These are phyloP conservation scores for Marchantia paleacea DNA, from an alignment of 225 moss, liverwort and hornwort genomes.

Conservation along the genomic window DNA sequence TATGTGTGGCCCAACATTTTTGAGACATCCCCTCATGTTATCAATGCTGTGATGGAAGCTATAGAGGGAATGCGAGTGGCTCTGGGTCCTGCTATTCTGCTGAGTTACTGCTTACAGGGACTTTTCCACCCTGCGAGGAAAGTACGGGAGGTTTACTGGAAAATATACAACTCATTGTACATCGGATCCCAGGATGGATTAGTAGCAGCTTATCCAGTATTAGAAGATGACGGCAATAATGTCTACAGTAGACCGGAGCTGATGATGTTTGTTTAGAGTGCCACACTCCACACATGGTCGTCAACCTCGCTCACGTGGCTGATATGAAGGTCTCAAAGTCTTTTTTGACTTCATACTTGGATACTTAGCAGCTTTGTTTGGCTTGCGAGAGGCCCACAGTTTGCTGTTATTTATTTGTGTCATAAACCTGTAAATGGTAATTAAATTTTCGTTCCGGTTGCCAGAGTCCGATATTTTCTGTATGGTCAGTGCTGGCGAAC, in stretches of 20 bases:
- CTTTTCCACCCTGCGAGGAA: conserved; percentile 97
- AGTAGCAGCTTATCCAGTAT: conserved; percentile 87
- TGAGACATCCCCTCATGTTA: conserved; percentile 99
- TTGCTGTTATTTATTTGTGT: conserved; percentile 16
- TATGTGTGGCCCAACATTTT: conserved; percentile 98
- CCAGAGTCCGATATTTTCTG: background rate
- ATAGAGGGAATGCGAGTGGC: conserved; percentile 99
- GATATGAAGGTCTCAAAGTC: background rate
- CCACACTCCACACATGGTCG: background rate
- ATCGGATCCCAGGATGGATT: conserved; percentile 96
- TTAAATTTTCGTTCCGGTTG: background rate
- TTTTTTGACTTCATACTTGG: background rate
- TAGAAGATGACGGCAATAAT: conserved; percentile 87
- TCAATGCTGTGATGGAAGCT: conserved; percentile 99
- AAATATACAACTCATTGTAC: conserved; percentile 93
- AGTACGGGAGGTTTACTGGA: conserved; percentile 99
- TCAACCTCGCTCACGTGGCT: background rate
- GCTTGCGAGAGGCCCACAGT: background rate
- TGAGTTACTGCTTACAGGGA: conserved; percentile 93
- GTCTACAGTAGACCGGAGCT: conserved; percentile 96
- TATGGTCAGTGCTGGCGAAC: no score
- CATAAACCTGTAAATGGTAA: conserved; percentile 20
- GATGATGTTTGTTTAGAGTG: conserved; percentile 77
- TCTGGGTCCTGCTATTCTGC: conserved; percentile 82
- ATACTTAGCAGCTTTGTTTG: background rate